These are phyloP conservation scores for Zygosaccharomyces kombuchaensis DNA, from an alignment of 805 yeast species.

Conservation along the genomic window DNA sequence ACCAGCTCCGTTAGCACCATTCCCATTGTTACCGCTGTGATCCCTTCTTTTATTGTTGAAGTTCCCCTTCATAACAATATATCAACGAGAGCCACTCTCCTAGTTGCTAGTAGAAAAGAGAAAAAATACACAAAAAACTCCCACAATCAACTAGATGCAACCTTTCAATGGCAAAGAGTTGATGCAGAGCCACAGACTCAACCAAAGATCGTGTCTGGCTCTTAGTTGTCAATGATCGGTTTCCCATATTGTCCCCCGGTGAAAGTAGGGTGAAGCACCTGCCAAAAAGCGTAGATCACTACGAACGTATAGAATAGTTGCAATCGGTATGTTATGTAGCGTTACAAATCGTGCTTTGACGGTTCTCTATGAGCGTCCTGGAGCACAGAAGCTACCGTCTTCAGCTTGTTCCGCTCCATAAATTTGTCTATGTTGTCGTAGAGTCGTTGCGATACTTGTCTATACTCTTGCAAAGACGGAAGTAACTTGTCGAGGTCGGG, in stretches of 20 bases:
- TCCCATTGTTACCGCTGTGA: conserved; percentile 9
- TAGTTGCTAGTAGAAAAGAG: background rate
- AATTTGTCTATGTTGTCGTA: conserved; percentile 8
- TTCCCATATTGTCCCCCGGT: background rate
- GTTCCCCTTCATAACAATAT: conserved; percentile 16
- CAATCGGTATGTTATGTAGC: background rate
- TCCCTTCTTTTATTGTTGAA: conserved; percentile 16
- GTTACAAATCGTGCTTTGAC: background rate
- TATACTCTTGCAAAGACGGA: conserved; percentile 12
- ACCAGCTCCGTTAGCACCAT: conserved; percentile 1
- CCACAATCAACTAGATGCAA: background rate
- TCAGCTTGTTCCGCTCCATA: conserved; percentile 1
- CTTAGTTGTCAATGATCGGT: background rate
- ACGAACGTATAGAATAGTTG: background rate
- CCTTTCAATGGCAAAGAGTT: conserved; percentile 1
- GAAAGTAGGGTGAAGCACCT: background rate
- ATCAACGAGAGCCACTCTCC: background rate
- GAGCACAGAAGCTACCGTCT: background rate
- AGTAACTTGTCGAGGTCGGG: conserved; percentile 3
- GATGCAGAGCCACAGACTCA: conserved; percentile 3
- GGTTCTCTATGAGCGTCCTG: background rate
- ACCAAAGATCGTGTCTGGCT: background rate
- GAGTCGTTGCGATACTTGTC: conserved; percentile 9
- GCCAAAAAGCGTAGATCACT: background rate
- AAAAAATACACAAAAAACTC: background rate